Base-by-base conservation (phyloP, 192 early-diverging fungal species). In the Backusella sp. region DNA sequence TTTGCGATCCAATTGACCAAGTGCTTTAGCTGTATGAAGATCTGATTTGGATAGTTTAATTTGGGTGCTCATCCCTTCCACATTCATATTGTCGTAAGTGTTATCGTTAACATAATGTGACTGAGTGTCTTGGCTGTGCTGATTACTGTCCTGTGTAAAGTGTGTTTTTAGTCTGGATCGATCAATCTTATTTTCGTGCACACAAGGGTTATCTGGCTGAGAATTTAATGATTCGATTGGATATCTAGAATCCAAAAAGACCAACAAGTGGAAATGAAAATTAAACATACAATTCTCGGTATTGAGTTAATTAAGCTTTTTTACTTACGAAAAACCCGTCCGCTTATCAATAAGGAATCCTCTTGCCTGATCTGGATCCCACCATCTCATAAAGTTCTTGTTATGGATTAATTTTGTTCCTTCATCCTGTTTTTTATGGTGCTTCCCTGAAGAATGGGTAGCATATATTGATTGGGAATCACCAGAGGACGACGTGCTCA, bases 1-100 rank as follows among this genome's bases (percentile, higher is more conserved):
- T 74, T 94, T 92, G 30, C 59, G 26, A 76, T 95, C 92, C 21
- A 92, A 72, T 79, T 95, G 94, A 0, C 84, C 84, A 46, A 95
- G 77, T 6, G 92, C 87, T 36, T 73, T 30, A 0, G 88, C 79
- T 0, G 66, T 59, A 36, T 77, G 53, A 2, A 92, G 62, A 67
- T 83, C 80, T 9, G 66, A 30, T 14, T 72, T 56, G 1, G 77
- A 79, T 44, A 79, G 14, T 28, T 49, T 73, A 7, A 56, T 56
- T 56, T 56, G 53, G 21, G n/a, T 21, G n/a, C n/a, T n/a, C 9
- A 56, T 21, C 7, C 53, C 53, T 21, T 56, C 53, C 26, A 56
- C 21, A 56, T 56, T 56, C 53, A 21, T 26, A 11, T 23, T 56
- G 21, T 56, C 21, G 19, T n/a, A 56, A 53, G 23, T 21, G 49